phyloP scores from a whole-genome alignment of 106 monocot species.

The Cymbidium sinense region DNA sequence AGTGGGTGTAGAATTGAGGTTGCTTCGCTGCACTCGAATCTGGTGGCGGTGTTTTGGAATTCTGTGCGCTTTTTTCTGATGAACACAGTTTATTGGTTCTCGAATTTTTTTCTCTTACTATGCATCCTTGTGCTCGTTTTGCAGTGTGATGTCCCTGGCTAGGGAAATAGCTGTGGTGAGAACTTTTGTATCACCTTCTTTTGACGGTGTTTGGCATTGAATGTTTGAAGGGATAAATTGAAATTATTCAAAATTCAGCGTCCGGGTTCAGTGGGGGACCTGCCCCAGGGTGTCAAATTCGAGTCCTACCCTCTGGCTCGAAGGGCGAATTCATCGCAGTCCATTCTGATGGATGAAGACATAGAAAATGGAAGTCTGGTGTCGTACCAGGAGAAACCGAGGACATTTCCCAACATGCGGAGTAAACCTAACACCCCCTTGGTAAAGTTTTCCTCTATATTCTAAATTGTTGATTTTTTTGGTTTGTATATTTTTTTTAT shows the following conservation, averaged over 20 bases:
- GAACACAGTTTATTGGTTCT: neutral
- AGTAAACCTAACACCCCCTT: constrained; percentile 66
- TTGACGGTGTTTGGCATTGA: constrained; percentile 1
- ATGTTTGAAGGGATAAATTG: neutral
- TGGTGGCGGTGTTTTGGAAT: neutral
- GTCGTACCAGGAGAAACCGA: constrained; percentile 53
- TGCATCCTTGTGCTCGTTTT: neutral
- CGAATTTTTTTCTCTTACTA: neutral
- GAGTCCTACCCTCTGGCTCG: constrained; percentile 70
- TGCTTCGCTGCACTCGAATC: neutral
- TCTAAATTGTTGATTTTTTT: neutral
- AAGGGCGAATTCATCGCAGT: constrained; percentile 67
- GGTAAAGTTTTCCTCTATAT: constrained; percentile 34
- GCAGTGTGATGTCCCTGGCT: neutral
- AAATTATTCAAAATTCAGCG: constrained; percentile 80
- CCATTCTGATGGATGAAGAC: constrained; percentile 79
- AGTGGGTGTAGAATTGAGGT: neutral
- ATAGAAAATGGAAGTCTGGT: constrained; percentile 61
- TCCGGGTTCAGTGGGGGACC: constrained; percentile 81
- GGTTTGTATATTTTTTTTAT: neutral
- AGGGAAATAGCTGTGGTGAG: neutral
- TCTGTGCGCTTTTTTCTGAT: neutral
- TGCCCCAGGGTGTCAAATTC: constrained; percentile 80
- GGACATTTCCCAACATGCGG: constrained; percentile 67
- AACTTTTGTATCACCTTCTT: neutral